Evolutionary conservation across 2,329 filamentous ascomycete species (phyloP), one percentile per base, ranked within the genome.

Genomic region (Curvularia spicifera): DNA sequence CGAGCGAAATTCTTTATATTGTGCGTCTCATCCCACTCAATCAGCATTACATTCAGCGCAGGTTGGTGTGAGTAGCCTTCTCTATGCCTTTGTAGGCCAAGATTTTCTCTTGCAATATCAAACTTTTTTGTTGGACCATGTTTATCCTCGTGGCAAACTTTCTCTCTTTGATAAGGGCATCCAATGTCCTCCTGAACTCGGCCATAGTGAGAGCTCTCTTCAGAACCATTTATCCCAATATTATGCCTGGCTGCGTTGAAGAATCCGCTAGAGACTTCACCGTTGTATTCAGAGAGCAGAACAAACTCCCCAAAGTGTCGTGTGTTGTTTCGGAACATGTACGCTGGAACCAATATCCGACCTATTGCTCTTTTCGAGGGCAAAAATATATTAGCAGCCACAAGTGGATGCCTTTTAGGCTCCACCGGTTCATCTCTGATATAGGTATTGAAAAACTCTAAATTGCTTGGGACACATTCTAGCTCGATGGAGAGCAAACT

Each of bases 81-180:
- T 5, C 2, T 2, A 18, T 37, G 6, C n/a, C 1, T 18, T 18
- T 2, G 5, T 8, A 0, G 2, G 6, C 3, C 0, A 7, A 1
- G 15, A 1, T 8, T 8, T 2, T 37, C 5, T 15, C 6, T 18
- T 12, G 7, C 3, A 18, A 5, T n/a, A 15, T 15, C 15, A 5
- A 3, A 18, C 2, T 37, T 4, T 18, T n/a, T 0, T 18, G 3
- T 18, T 7, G 5, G 35, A 2, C 2, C 15, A 5, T 37, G 15
- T 37, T 37, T 15, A 18, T 8, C 6, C n/a, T 2, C 13, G 12
- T 15, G 33, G 33, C 9, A 24, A 24, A 24, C 3, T 35, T 4
- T 15, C 5, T 4, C 13, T 35, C 13, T 18, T 37, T 35, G 35
- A 37, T 18, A 15, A 6, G 5, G 35, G 35, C 15, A 8, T 15